Conservation (phyloP, 768 basidiomycete genomes). For the Candolleomyces efflorescens region DNA sequence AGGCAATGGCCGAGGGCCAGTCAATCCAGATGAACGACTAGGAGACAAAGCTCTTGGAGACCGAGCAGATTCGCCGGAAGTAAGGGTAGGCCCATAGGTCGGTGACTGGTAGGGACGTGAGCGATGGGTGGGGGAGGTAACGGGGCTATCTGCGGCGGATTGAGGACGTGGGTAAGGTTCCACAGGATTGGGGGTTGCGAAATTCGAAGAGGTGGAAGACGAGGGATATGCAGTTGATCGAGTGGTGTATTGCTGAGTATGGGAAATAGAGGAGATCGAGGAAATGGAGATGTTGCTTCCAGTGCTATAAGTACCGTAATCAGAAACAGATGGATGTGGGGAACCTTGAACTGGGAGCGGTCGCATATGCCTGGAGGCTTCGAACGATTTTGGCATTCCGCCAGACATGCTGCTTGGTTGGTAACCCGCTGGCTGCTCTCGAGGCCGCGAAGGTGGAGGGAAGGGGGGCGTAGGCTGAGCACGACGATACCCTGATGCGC, state of each 20-base stretch:
- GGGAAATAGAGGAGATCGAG: background rate
- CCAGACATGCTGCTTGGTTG: slow-evolving; percentile 17
- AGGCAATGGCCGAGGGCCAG: slow-evolving; percentile 27
- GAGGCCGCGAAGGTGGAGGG: slow-evolving; percentile 23
- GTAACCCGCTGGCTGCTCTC: slow-evolving; percentile 16
- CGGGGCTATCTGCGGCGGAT: slow-evolving; percentile 53
- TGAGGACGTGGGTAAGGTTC: slow-evolving; percentile 63
- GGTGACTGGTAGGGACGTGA: slow-evolving; percentile 33
- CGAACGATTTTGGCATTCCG: slow-evolving; percentile 41
- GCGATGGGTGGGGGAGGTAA: slow-evolving; percentile 33
- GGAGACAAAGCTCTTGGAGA: slow-evolving; percentile 40
- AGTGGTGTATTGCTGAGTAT: slow-evolving; percentile 10
- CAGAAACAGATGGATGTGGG: slow-evolving; percentile 26
- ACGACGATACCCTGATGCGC: slow-evolving; percentile 25
- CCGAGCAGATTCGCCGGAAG: slow-evolving; percentile 31
- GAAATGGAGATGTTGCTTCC: background rate
- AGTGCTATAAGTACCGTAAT: slow-evolving; percentile 15
- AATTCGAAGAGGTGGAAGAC: background rate
- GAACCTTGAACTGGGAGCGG: slow-evolving; percentile 42
- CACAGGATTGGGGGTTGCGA: slow-evolving; percentile 11
- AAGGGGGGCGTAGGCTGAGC: slow-evolving; percentile 31
- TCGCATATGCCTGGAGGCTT: slow-evolving; percentile 32
- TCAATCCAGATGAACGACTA: slow-evolving; percentile 24
- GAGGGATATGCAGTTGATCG: slow-evolving; percentile 21
- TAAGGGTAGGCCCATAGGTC: slow-evolving; percentile 28